Evolutionary conservation across 495 filamentous ascomycete genomes (phyloP), one percentile per base, ranked within the genome.

Genomic region (Aspergillus leporis): DNA sequence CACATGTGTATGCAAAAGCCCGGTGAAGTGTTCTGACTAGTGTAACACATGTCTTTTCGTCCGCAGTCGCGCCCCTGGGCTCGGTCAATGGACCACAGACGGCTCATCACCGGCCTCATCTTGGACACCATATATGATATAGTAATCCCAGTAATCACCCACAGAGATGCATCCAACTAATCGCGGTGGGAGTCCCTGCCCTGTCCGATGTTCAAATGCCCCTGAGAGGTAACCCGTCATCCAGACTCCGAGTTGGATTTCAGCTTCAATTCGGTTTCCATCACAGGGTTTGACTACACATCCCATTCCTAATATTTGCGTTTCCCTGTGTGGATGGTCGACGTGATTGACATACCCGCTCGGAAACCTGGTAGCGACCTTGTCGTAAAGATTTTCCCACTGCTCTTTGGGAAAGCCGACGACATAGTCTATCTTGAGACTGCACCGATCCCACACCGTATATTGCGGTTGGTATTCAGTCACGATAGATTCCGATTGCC

Each of bases 51-150:
- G n/a, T n/a, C n/a, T n/a, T n/a, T n/a, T n/a, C n/a, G n/a, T n/a
- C n/a, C n/a, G n/a, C n/a, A n/a, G n/a, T n/a, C n/a, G n/a, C n/a
- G n/a, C n/a, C n/a, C n/a, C n/a, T n/a, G n/a, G n/a, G n/a, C n/a
- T n/a, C n/a, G n/a, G n/a, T n/a, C n/a, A n/a, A n/a, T n/a, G n/a
- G n/a, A n/a, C n/a, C n/a, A n/a, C n/a, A n/a, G n/a, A n/a, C n/a
- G n/a, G n/a, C n/a, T n/a, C n/a, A n/a, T n/a, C n/a, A n/a, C n/a
- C n/a, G n/a, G n/a, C n/a, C n/a, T n/a, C n/a, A n/a, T n/a, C n/a
- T n/a, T n/a, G n/a, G n/a, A 56, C n/a, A 23, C 45, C 38, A 25
- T 61, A 61, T 12, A 61, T 45, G 41, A 61, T 61, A 38, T 61
- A 61, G 14, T 52, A 56, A 1, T 52, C 47, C 53, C 52, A 56